phyloP scores from a whole-genome alignment of 208 protist genomes.

The Leishmania lainsoni region DNA sequence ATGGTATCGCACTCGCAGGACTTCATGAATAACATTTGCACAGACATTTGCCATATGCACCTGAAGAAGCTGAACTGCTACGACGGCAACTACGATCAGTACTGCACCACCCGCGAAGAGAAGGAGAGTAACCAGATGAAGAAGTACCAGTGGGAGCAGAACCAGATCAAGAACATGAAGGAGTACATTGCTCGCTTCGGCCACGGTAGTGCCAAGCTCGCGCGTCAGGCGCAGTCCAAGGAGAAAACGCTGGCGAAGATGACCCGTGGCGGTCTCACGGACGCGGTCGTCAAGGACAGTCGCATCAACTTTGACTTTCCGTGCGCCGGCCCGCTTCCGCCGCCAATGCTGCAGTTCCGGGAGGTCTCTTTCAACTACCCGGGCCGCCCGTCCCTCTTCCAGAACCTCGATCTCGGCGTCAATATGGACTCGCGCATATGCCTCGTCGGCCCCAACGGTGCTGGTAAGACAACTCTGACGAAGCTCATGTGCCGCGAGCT shows the following conservation, averaged over 20 bases:
- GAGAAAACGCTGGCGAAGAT: slow-evolving; percentile 96
- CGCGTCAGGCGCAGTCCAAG: slow-evolving; percentile 94
- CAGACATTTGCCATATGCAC: slow-evolving; percentile 95
- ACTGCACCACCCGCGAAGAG: slow-evolving; percentile 92
- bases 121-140: slow-evolving; percentile 97
- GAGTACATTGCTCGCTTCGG: slow-evolving; percentile 97
- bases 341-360: slow-evolving; percentile 95
- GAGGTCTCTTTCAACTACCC: slow-evolving; percentile 92
- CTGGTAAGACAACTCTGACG: slow-evolving; percentile 97
- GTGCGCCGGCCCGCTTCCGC: slow-evolving; percentile 78
- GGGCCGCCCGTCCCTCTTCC: slow-evolving; percentile 87
- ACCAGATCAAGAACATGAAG: slow-evolving; percentile 97
- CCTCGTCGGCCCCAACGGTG: slow-evolving; percentile 97
- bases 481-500: slow-evolving; percentile 96
- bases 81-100: slow-evolving; percentile 97
- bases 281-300: slow-evolving; percentile 82
- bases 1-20: slow-evolving; percentile 97
- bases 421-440: slow-evolving; percentile 96
- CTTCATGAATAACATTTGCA: slow-evolving; percentile 98
- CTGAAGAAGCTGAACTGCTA: slow-evolving; percentile 90
- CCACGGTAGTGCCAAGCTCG: slow-evolving; percentile 95
- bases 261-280: slow-evolving; percentile 94
- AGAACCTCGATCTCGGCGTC: slow-evolving; percentile 93
- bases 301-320: slow-evolving; percentile 89
- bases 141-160: slow-evolving; percentile 96